A percentile compares a stretch with the other conserved stretches of the same genome.
Conservation (phyloP, 2,329 filamentous ascomycete species). For the Aspergillus tanneri region DNA sequence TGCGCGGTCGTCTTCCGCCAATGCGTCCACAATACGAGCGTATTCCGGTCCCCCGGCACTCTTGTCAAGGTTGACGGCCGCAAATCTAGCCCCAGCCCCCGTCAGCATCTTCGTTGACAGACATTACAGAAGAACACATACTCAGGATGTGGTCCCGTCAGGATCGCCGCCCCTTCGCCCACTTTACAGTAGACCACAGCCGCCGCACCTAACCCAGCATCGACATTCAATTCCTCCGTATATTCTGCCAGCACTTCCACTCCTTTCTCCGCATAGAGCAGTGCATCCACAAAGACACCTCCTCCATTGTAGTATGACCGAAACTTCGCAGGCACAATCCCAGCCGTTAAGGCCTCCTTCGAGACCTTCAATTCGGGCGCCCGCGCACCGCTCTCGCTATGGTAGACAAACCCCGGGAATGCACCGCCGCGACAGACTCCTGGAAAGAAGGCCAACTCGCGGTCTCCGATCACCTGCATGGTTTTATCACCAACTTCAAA, state of each 20-base stretch:
- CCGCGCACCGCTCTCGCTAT: slow-evolving; percentile 78
- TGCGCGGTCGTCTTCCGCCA: slow-evolving; percentile 67
- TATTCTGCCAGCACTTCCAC: slow-evolving; percentile 84
- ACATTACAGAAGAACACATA: slow-evolving; percentile 45
- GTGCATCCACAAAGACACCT: slow-evolving; percentile 83
- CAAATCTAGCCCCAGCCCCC: slow-evolving; percentile 62
- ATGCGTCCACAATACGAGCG: slow-evolving; percentile 63
- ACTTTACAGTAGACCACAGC: slow-evolving; percentile 82
- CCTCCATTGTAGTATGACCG: slow-evolving; percentile 90
- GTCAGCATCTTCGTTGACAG: neutral
- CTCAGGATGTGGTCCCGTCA: slow-evolving; percentile 93
- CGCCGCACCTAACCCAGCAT: slow-evolving; percentile 69
- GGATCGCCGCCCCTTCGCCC: slow-evolving; percentile 72
- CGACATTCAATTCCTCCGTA: slow-evolving; percentile 69
- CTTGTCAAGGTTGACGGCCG: slow-evolving; percentile 70
- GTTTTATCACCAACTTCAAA: slow-evolving; percentile 82
- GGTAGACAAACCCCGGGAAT: slow-evolving; percentile 86
- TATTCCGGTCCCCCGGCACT: slow-evolving; percentile 69
- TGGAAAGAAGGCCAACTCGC: slow-evolving; percentile 86
- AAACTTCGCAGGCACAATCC: slow-evolving; percentile 61
- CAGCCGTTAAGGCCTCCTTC: slow-evolving; percentile 56
- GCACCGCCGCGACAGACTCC: slow-evolving; percentile 82
- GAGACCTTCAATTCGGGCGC: slow-evolving; percentile 67
- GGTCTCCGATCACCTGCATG: slow-evolving; percentile 79
- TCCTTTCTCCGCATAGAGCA: slow-evolving; percentile 59